phyloP scores from a whole-genome alignment of 192 early-diverging fungal species.

The Entomortierella beljakovae region DNA sequence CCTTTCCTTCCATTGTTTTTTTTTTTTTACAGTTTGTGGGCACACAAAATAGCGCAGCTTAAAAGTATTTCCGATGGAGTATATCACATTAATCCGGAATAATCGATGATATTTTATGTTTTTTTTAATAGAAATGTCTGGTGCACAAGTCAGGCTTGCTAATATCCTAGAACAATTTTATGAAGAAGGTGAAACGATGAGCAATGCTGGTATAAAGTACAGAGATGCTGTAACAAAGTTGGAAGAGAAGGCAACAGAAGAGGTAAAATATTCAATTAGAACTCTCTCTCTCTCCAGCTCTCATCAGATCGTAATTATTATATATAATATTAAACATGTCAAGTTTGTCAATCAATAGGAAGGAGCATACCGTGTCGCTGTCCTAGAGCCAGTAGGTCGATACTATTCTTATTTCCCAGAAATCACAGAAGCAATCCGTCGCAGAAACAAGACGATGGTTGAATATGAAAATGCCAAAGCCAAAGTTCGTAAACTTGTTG shows the following conservation, averaged over 20 bases:
- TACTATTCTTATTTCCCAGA: conserved; percentile 92
- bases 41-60: neutral
- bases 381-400: conserved; percentile 90
- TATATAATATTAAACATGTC: too few relatives aligned
- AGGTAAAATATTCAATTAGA: conserved; percentile 68
- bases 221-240: conserved; percentile 83
- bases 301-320: neutral
- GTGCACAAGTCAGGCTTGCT: conserved; percentile 85
- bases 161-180: conserved; percentile 92
- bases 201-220: conserved; percentile 83
- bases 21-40: neutral
- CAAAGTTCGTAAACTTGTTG: conserved; percentile 83
- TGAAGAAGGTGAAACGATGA: conserved; percentile 82
- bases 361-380: conserved; percentile 84
- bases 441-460: conserved; percentile 86
- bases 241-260: conserved; percentile 81
- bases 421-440: conserved; percentile 92
- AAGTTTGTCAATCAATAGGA: too few relatives aligned
- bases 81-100: neutral
- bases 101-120: neutral
- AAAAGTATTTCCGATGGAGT: neutral
- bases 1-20: neutral
- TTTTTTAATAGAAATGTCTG: conserved; percentile 74
- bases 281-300: neutral
- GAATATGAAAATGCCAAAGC: conserved; percentile 88